Base-by-base conservation (phyloP, 2,329 filamentous ascomycete species). In the Paradendryphiella salina region DNA sequence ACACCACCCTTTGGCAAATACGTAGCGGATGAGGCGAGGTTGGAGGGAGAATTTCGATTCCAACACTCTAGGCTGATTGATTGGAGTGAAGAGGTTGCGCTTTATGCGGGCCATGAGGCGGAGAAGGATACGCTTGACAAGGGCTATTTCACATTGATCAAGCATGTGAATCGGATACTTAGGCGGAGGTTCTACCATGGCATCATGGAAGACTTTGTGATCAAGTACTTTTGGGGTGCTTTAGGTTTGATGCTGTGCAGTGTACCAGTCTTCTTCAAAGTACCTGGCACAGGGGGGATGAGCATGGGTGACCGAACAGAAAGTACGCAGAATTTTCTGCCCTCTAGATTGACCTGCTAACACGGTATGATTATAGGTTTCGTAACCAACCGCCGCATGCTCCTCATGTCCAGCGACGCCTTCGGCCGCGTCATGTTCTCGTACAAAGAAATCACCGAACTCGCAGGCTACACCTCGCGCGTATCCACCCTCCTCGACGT, bases 121-220 rank as follows among this genome's bases (percentile, higher is more conserved):
- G 94, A 99, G 74, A 97, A 97, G 73, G 90, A 97, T 71, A 95
- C 89, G 0, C 80, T 99, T 45, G 94, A 99, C 75, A 97, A 97
- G 77, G 93, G 94, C 13, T 99, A 99, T 75, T 99, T 99, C 70
- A 99, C 94, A 1, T 81, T 99, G 31, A 99, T 99, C 78, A 97
- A 96, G 76, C 94, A 99, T 75, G 93, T 99, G 70, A 99, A 99
- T 74, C 87, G 96, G 67, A 96, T 97, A 59, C 77, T 99, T 55
- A 83, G 92, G 32, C 82, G 90, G 56, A 85, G 94, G 40, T 89
- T 99, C 72, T 97, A 97, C 73, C 93, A 99, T 72, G 93, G 92
- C n/a, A 87, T 99, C 66, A 96, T 97, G 93, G 94, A 99, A 72
- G 94, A 99, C 73, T 99, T 96, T 74, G 90, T 97, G 50, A 96